These are phyloP conservation scores for Coprinopsis cinerea DNA, from an alignment of 768 basidiomycete species.

Conservation along the genomic window DNA sequence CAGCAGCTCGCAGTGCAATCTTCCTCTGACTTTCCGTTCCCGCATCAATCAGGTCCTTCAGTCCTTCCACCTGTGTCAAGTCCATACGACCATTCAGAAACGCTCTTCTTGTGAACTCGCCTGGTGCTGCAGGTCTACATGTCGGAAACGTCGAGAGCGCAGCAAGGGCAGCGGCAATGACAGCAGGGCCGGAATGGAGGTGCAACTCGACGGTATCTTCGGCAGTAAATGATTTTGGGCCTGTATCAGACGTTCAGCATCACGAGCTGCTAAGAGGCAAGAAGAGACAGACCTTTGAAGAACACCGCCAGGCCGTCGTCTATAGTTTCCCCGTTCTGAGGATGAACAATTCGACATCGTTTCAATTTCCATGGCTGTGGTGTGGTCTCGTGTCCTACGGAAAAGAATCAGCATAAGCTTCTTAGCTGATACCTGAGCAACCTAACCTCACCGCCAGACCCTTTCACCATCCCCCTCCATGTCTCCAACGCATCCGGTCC, in stretches of 20 bases:
- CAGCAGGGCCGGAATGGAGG: conserved; percentile 79
- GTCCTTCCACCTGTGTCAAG: conserved; percentile 83
- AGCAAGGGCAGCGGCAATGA: conserved; percentile 63
- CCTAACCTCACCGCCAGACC: conserved; percentile 12
- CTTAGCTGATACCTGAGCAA: neutral
- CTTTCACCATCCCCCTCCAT: conserved; percentile 54
- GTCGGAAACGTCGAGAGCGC: conserved; percentile 57
- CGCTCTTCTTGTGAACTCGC: conserved; percentile 86
- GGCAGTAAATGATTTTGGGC: conserved; percentile 76
- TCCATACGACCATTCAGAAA: conserved; percentile 78
- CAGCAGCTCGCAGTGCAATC: conserved; percentile 61
- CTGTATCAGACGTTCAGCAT: conserved; percentile 29
- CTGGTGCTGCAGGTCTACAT: conserved; percentile 75
- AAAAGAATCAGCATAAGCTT: conserved; percentile 1
- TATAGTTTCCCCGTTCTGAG: conserved; percentile 50
- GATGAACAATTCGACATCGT: conserved; percentile 63
- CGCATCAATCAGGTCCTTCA: conserved; percentile 83
- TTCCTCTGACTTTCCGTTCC: conserved; percentile 81
- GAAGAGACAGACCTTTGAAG: conserved; percentile 55
- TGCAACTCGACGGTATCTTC: conserved; percentile 83
- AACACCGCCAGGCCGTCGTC: conserved; percentile 82
- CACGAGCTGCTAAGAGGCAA: neutral
- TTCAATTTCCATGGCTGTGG: conserved; percentile 67
- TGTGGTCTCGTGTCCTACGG: conserved; percentile 4
- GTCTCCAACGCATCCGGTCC: conserved; percentile 67